A percentile compares a stretch with the other conserved stretches of the same genome.
Evolutionary conservation across 768 basidiomycete genomes (phyloP).

Genomic region (Saitozyma sp.): DNA sequence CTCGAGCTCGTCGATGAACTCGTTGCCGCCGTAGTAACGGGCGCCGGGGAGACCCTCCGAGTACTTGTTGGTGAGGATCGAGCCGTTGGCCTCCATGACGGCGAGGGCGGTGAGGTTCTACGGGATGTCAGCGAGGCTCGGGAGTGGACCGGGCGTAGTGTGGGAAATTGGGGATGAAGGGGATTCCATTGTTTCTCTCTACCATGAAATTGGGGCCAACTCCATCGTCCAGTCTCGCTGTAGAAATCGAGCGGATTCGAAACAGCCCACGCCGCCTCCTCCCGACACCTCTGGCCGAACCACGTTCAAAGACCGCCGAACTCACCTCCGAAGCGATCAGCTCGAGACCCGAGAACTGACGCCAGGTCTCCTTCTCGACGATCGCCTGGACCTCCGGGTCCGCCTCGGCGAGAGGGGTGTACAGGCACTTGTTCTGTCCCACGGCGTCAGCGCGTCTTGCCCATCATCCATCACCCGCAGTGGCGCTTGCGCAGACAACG

Average conservation of each 20-base stretch:
- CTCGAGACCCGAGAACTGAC: constrained; percentile 95
- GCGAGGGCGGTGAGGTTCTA: constrained; percentile 95
- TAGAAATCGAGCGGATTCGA: too few relatives aligned
- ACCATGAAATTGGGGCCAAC: too few relatives aligned
- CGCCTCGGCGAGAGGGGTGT: constrained; percentile 79
- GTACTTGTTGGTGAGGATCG: constrained; percentile 98
- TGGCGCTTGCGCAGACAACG: too few relatives aligned
- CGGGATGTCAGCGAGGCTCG: constrained; percentile 3
- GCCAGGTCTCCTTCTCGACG: constrained; percentile 94
- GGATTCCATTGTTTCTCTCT: too few relatives aligned
- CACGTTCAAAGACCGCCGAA: neutral
- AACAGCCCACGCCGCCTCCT: too few relatives aligned
- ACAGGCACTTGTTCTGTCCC: constrained; percentile 82
- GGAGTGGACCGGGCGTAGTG: too few relatives aligned
- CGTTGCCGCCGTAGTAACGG: constrained; percentile 96
- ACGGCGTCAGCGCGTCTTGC: neutral
- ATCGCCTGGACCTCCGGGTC: constrained; percentile 96
- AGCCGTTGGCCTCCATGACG: constrained; percentile 97
- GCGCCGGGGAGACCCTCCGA: constrained; percentile 98
- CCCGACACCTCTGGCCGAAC: too few relatives aligned
- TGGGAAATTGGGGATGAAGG: neutral
- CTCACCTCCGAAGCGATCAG: constrained; percentile 96
- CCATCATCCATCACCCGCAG: neutral
- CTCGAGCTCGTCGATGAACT: constrained; percentile 91
- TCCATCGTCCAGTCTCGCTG: too few relatives aligned